Base-by-base conservation (phyloP, 352 stramenopile genomes). In the Phytopythium cucurbitacearum region DNA sequence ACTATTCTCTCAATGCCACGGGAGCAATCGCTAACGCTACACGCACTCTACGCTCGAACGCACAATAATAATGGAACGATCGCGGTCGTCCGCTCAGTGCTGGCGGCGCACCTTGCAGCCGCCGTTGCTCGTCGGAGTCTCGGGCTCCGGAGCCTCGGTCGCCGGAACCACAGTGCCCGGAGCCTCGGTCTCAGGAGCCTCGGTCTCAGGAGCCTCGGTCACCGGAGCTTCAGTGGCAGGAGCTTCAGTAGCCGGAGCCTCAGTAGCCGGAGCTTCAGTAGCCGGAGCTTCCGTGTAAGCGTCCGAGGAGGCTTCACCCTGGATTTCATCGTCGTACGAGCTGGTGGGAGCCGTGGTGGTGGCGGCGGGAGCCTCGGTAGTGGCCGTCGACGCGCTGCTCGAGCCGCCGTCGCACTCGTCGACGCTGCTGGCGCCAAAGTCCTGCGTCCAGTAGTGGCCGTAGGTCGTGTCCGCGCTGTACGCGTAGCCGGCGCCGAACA, bases 401-500 rank as follows among this genome's bases (percentile, higher is more conserved):
- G n/a, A n/a, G n/a, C n/a, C n/a, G n/a, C 56, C 55, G 38, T 59
- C 59, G 48, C 64, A 73, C 36, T 56, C 60, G 35, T 69, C 64
- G 1, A 45, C 54, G 10, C 42, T 59, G 38, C 63, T 43, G 9
- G 53, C 40, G 41, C 45, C 62, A 50, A 76, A 79, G 53, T 72
- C 55, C 54, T 79, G 66, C 36, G 60, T 76, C 64, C 69, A 76
- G 64, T 62, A 79, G 57, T 63, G 48, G 21, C 57, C 43, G 59
- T 69, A 68, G 28, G 40, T 50, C 9, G 34, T 53, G 11, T 50
- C 10, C 4, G 42, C 48, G 37, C 57, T 66, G 65, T 66, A 68
- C 13, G 65, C 65, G 39, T 79, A 69, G 21, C 65, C 69, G 38
- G 58, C 43, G 35, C 68, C 71, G n/a, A 82, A 63, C 63, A 75